These are phyloP conservation scores for Rhynchospora pubera DNA, from an alignment of 176 grass and related monocot genomes.

Conservation along the genomic window DNA sequence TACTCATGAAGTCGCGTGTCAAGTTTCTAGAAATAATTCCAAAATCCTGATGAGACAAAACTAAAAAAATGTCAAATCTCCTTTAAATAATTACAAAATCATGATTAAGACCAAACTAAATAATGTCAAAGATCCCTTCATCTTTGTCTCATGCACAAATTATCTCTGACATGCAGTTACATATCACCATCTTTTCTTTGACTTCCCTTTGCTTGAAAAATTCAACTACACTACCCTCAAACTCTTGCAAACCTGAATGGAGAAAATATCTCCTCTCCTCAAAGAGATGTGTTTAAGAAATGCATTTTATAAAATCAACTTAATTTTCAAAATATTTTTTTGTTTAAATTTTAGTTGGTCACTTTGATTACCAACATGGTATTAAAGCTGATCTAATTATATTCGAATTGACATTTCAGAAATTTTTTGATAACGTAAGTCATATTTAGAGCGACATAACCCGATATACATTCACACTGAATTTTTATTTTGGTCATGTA, in stretches of 20 bases:
- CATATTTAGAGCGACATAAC: too few species aligned
- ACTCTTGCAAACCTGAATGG: neutral
- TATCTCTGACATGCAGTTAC: neutral
- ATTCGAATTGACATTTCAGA: neutral
- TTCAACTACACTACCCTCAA: neutral
- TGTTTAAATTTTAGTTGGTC: neutral
- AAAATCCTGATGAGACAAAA: slow-evolving; percentile 14
- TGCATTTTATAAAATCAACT: neutral
- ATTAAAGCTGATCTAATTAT: neutral
- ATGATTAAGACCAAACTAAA: neutral
- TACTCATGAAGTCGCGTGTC: neutral
- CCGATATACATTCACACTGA: too few species aligned
- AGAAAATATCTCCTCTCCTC: neutral
- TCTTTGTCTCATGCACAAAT: neutral
- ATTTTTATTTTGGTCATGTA: too few species aligned
- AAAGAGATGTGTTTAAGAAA: neutral
- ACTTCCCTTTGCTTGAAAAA: neutral
- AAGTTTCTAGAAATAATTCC: neutral
- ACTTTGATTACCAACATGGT: neutral
- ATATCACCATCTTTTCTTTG: slow-evolving; percentile 10
- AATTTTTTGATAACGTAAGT: too few species aligned
- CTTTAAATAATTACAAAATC: neutral
- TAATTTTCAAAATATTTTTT: neutral
- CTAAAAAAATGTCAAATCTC: neutral
- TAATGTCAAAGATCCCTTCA: neutral